These are phyloP conservation scores for Termitomyces sp. DNA, from an alignment of 768 basidiomycete species.

Conservation along the genomic window DNA sequence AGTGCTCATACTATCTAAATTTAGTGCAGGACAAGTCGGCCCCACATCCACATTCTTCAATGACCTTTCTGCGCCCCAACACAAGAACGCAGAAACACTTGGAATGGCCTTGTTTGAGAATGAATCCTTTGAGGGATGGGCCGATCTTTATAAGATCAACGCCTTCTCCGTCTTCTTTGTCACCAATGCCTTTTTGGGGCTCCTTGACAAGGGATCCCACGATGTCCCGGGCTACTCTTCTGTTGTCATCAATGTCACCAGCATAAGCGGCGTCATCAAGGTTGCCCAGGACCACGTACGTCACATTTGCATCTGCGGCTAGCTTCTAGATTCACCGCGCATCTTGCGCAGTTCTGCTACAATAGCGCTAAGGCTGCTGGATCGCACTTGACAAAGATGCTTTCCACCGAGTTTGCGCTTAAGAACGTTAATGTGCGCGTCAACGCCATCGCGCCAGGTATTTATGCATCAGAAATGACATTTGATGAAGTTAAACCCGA, in stretches of 20 bases:
- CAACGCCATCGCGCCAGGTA: constrained; percentile 71
- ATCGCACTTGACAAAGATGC: constrained; percentile 69
- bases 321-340: not conserved
- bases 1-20: not conserved
- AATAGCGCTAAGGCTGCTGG: constrained; percentile 79
- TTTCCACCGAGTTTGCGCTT: constrained; percentile 70
- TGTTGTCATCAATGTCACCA: constrained; percentile 71
- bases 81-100: constrained; percentile 57
- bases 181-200: constrained; percentile 68
- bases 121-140: constrained; percentile 61
- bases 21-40: constrained; percentile 71
- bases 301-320: constrained; percentile 1
- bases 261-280: constrained; percentile 68
- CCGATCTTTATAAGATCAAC: constrained; percentile 57
- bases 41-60: constrained; percentile 56
- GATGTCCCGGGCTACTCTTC: constrained; percentile 55
- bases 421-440: constrained; percentile 66
- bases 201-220: constrained; percentile 66
- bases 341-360: constrained; percentile 58
- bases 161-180: constrained; percentile 74
- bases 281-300: constrained; percentile 74
- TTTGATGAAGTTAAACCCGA: constrained; percentile 32
- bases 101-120: constrained; percentile 66
- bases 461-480: constrained; percentile 76
- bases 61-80: constrained; percentile 48